These are phyloP conservation scores for Teratosphaeriaceae sp. DNA, from an alignment of 2,329 filamentous ascomycete genomes.

Conservation along the genomic window DNA sequence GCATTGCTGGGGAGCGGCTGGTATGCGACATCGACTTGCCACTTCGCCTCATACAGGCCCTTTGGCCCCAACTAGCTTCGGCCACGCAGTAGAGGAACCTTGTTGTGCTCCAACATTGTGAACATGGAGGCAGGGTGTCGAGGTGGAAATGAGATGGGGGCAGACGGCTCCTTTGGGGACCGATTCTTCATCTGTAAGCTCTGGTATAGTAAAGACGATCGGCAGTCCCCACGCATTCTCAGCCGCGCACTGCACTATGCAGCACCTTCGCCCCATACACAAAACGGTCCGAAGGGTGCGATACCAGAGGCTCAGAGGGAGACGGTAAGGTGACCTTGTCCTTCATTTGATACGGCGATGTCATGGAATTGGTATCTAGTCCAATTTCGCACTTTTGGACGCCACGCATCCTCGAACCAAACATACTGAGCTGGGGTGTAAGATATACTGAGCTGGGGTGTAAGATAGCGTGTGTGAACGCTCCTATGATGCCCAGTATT, in stretches of 20 bases:
- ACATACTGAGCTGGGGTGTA: no score
- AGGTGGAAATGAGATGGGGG: background rate
- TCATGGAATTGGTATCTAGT: no score
- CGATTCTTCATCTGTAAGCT: background rate
- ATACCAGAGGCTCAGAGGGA: no score
- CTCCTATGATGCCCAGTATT: no score
- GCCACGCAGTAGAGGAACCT: background rate
- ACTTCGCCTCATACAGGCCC: background rate
- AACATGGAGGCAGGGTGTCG: background rate
- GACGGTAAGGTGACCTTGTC: no score
- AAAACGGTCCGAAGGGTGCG: background rate
- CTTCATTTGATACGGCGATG: no score
- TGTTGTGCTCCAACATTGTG: background rate
- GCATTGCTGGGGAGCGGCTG: background rate
- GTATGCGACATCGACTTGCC: background rate
- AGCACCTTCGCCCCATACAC: background rate
- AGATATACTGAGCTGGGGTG: no score
- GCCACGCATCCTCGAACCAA: no score
- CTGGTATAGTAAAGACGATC: background rate
- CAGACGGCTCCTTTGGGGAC: background rate
- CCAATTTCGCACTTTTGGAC: no score
- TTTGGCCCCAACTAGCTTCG: background rate
- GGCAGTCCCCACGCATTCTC: background rate
- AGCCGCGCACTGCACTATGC: background rate
- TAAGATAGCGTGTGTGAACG: no score